Base-by-base conservation (phyloP, 352 stramenopile species). In the Phytophthora vignae region DNA sequence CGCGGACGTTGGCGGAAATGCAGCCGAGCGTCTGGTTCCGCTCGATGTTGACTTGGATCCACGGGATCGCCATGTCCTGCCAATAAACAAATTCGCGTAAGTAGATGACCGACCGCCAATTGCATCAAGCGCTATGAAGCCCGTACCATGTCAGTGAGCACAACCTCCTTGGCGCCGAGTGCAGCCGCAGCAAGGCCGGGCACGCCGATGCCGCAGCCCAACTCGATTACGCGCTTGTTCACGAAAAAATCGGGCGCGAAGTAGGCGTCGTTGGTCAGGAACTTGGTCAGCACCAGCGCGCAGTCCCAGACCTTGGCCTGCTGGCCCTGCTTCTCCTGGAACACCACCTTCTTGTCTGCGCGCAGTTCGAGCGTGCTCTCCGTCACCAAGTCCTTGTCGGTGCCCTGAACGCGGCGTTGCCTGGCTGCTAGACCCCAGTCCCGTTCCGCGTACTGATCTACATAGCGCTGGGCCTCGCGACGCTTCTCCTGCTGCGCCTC, bases 281-380 rank as follows among this genome's bases (percentile, higher is more conserved):
- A 86, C 67, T 84, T 85, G 60, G 82, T 76, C 44, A 90, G 56
- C 55, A 90, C 78, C 25, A 90, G 61, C 25, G 82, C 82, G 31
- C 82, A 90, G 50, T 90, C 82, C 82, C 82, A 90, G 3, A 90
- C 82, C 42, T 87, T 85, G 55, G 79, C 79, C 54, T 90, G 82
- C 53, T 90, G 82, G 8, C 82, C 82, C 56, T 88, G 76, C 53
- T 85, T 81, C 71, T 90, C 82, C 31, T 76, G 62, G 58, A 88
- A 90, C 7, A 69, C 55, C 15, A 90, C 61, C 9, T 63, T 33
- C 22, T 60, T 69, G 42, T 63, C 64, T 10, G 25, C 44, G 27
- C 55, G 57, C 14, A 90, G 73, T 52, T 69, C 50, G 6, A 90
- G 52, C 11, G 58, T 14, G 54, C 69, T 78, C 27, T 82, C 66